phyloP scores from a whole-genome alignment of 805 yeast species.

The Candida parachauliodes region DNA sequence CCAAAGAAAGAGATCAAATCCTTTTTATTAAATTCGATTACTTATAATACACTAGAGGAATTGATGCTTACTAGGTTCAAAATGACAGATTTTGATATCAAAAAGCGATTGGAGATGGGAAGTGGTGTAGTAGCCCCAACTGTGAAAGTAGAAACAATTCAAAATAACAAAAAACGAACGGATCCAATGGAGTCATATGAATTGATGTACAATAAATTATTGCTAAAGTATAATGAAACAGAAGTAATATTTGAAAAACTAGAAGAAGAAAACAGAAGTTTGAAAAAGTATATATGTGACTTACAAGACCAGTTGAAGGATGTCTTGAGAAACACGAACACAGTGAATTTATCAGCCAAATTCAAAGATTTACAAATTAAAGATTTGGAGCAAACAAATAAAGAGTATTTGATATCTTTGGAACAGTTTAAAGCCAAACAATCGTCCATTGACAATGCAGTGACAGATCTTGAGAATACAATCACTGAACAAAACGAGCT shows the following conservation, averaged over 20 bases:
- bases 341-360: slow-evolving; percentile 1
- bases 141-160: slow-evolving; percentile 8
- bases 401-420: slow-evolving; percentile 16
- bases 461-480: slow-evolving; percentile 11
- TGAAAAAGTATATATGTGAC: slow-evolving; percentile 14
- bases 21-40: slow-evolving; percentile 23
- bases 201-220: slow-evolving; percentile 11
- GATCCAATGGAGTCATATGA: slow-evolving; percentile 5
- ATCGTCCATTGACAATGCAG: slow-evolving; percentile 10
- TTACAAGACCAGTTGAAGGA: slow-evolving; percentile 12
- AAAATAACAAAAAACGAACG: slow-evolving; percentile 14
- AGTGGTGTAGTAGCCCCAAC: slow-evolving; percentile 2
- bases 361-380: slow-evolving; percentile 9
- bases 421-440: slow-evolving; percentile 12
- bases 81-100: slow-evolving; percentile 10
- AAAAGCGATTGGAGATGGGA: background rate
- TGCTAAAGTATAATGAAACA: slow-evolving; percentile 7
- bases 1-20: slow-evolving; percentile 19
- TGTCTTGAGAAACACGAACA: slow-evolving; percentile 1
- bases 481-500: slow-evolving; percentile 21
- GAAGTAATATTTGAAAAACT: slow-evolving; percentile 10
- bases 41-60: slow-evolving; percentile 15
- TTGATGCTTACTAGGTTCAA: slow-evolving; percentile 21
- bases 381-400: slow-evolving; percentile 14
- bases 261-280: slow-evolving; percentile 8